phyloP scores from a whole-genome alignment of 2,329 filamentous ascomycete genomes.

The Thielaviopsis populi region DNA sequence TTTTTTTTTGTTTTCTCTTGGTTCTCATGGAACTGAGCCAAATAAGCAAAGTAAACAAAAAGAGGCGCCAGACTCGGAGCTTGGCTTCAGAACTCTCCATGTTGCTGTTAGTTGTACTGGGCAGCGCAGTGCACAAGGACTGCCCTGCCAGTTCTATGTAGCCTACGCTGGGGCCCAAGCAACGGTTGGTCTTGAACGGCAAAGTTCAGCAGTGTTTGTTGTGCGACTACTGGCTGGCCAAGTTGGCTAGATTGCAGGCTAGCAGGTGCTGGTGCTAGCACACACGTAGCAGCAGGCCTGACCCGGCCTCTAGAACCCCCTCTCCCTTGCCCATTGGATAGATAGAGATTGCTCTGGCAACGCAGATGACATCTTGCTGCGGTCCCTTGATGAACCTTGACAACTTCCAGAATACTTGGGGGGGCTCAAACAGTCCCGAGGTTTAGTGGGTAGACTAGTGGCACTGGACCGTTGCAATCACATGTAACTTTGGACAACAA shows the following conservation, averaged over 20 bases:
- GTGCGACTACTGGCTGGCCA: background rate
- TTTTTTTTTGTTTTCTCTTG: too few relatives aligned
- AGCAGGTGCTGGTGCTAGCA: background rate
- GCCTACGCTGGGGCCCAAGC: too few relatives aligned
- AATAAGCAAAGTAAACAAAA: background rate
- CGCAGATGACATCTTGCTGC: background rate
- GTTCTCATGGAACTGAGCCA: background rate
- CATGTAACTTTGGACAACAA: background rate
- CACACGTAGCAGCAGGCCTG: background rate
- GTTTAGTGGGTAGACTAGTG: background rate
- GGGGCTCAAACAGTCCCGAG: background rate
- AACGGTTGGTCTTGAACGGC: too few relatives aligned
- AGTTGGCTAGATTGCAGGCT: background rate
- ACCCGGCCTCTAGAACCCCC: background rate
- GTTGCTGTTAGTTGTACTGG: too few relatives aligned
- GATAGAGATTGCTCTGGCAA: background rate
- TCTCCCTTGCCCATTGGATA: background rate
- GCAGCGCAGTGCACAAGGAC: too few relatives aligned
- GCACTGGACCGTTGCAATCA: background rate
- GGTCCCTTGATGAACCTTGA: background rate
- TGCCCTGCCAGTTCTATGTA: too few relatives aligned
- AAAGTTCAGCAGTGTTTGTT: too few relatives aligned
- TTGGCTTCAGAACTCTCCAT: background rate
- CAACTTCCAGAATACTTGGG: constrained; percentile 1
- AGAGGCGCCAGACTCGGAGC: background rate